Base-by-base conservation (phyloP, 2,329 filamentous ascomycete species). In the Coleophoma eucalyptorum region DNA sequence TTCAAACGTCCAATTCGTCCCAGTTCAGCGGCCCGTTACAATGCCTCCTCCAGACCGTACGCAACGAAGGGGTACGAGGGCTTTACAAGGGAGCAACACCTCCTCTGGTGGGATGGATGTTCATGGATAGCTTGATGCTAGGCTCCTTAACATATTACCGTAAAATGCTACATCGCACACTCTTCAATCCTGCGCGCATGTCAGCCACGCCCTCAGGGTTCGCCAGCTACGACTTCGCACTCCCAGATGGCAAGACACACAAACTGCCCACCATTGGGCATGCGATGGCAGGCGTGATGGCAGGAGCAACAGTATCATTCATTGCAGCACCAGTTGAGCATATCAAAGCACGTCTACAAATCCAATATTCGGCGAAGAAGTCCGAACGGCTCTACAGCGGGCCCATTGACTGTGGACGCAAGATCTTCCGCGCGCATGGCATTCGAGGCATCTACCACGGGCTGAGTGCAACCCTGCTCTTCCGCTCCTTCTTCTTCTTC, bases 71-170 rank as follows among this genome's bases (percentile, higher is more conserved):
- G 44, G 72, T 95, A 43, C 72, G 78, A 46, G 94, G 90, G 3
- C 76, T 99, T 40, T 99, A 97, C 79, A 99, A 97, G 73, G 92
- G 93, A 62, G 91, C 91, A 11, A 90, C 89, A 26, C 93, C 93
- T 50, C 94, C 94, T 48, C 76, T 97, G 45, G 83, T 97, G 47
- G 94, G 94, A 61, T 97, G 94, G 94, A 96, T 97, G 88, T 90
- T 95, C 64, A 97, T 97, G 93, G 94, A 99, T 73, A 80, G 75
- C 40, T 67, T 86, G 52, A 96, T 97, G 92, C 80, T 97, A 33
- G 94, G 94, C 40, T 95, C 89, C 16, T 76, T 99, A 58, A 96
- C 89, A 20, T 80, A 96, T 46, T 97, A 97, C 74, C 88, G 93
- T 35, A 86, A 89, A 44, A 69, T 97, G 43, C 75, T 97, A 15